Conservation (phyloP, 306 rosid genomes). For the Pachyrhizus erosus region DNA sequence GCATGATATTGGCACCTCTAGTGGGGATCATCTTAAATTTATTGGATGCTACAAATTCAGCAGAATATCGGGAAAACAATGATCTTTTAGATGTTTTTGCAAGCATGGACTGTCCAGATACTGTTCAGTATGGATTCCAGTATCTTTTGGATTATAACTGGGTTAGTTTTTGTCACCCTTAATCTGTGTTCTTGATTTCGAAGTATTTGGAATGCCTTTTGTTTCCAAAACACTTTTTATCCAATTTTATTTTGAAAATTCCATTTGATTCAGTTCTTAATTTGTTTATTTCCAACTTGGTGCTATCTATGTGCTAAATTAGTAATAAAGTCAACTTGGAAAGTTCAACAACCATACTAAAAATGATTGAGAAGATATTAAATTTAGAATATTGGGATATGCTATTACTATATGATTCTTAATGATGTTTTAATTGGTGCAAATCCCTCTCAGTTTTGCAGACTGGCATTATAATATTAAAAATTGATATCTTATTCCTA, state of each 20-base stretch:
- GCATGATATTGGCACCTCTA: slow-evolving; percentile 96
- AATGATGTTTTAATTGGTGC: slow-evolving; percentile 1
- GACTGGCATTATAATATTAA: neutral
- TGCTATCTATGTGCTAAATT: slow-evolving; percentile 15
- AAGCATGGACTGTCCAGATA: slow-evolving; percentile 89
- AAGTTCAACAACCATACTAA: neutral
- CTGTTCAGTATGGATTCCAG: slow-evolving; percentile 83
- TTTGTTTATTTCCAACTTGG: slow-evolving; percentile 8
- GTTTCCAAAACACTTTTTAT: neutral
- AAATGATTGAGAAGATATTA: slow-evolving; percentile 10
- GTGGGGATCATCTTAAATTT: slow-evolving; percentile 87
- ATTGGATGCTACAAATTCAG: slow-evolving; percentile 71
- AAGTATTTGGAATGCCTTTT: slow-evolving; percentile 22
- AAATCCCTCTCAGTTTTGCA: neutral
- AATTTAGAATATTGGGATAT: slow-evolving; percentile 6
- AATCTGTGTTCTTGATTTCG: slow-evolving; percentile 16
- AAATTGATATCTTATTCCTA: neutral
- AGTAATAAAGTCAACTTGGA: neutral
- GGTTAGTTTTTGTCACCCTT: slow-evolving; percentile 63
- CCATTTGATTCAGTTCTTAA: neutral
- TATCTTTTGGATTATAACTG: slow-evolving; percentile 86
- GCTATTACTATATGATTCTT: neutral
- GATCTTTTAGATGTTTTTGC: slow-evolving; percentile 83
- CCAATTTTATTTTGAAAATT: neutral
- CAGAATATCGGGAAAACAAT: slow-evolving; percentile 63